A percentile compares a stretch with the other conserved stretches of the same genome.
phyloP scores from a whole-genome alignment of 495 filamentous ascomycete species.

The Annulohypoxylon moriforme region DNA sequence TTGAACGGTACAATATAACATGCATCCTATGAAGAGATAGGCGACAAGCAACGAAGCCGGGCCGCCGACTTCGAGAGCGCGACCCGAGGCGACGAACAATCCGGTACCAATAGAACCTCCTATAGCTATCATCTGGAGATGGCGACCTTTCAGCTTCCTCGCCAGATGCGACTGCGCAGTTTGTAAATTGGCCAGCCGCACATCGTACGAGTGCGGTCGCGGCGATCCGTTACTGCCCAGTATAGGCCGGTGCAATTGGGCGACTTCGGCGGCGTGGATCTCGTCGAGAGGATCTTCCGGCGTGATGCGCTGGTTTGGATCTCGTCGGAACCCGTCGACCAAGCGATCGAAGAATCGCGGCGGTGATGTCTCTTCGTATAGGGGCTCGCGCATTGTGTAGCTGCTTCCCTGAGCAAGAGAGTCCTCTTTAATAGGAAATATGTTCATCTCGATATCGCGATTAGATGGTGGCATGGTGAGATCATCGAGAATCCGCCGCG shows the following conservation, averaged over 20 bases:
- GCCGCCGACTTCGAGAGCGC: conserved; percentile 79
- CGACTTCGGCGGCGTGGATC: conserved; percentile 53
- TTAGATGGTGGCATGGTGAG: conserved; percentile 45
- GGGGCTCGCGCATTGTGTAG: conserved; percentile 54
- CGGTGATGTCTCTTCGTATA: conserved; percentile 45
- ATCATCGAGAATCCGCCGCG: conserved; percentile 19
- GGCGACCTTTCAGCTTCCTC: conserved; percentile 81
- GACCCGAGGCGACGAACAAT: conserved; percentile 89
- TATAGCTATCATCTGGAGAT: conserved; percentile 97
- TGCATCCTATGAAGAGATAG: conserved; percentile 83
- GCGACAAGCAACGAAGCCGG: conserved; percentile 87
- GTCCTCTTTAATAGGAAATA: conserved; percentile 54
- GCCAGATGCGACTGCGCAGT: conserved; percentile 83
- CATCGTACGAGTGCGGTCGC: conserved; percentile 70
- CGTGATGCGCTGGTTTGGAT: conserved; percentile 73
- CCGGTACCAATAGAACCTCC: conserved; percentile 95
- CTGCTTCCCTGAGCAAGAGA: conserved; percentile 53
- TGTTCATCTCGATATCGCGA: conserved; percentile 52
- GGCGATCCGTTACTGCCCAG: conserved; percentile 28
- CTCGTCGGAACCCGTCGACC: conserved; percentile 83
- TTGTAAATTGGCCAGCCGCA: conserved; percentile 76
- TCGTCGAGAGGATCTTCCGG: conserved; percentile 63
- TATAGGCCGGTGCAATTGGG: conserved; percentile 42
- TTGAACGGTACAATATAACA: conserved; percentile 93
- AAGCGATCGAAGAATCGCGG: conserved; percentile 60